Conservation (phyloP, 768 basidiomycete species). For the Mycena olivaceomarginata region DNA sequence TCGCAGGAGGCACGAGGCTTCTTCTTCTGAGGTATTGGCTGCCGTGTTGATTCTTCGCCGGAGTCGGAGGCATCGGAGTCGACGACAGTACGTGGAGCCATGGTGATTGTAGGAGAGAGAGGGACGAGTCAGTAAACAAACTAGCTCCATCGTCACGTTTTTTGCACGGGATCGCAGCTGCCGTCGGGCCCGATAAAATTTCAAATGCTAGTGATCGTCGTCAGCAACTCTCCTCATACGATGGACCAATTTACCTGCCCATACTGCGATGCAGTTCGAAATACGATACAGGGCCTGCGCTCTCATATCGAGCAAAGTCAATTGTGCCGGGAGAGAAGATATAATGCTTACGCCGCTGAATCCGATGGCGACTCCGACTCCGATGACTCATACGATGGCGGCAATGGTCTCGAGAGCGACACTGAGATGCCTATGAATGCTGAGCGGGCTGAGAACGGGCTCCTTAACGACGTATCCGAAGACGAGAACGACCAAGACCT, state of each 20-base stretch:
- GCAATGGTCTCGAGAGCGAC: too few species aligned
- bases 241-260: neutral
- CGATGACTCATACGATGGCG: neutral
- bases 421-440: too few species aligned
- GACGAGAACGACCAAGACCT: too few species aligned
- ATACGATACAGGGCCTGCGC: neutral
- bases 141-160: neutral
- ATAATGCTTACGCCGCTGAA: neutral
- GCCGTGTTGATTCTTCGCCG: too few species aligned
- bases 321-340: neutral
- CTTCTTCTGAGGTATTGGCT: neutral
- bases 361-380: neutral
- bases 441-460: too few species aligned
- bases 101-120: constrained; percentile 5
- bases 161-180: neutral
- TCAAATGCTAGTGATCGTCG: neutral
- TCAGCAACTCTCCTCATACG: neutral
- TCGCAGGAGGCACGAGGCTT: neutral
- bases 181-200: neutral
- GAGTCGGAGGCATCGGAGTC: neutral
- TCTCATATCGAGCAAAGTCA: neutral
- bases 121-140: neutral
- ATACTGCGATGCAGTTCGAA: neutral
- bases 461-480: too few species aligned
- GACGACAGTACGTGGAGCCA: neutral